Conservation (phyloP, 768 basidiomycete genomes). For the Cystobasidium tubakii region DNA sequence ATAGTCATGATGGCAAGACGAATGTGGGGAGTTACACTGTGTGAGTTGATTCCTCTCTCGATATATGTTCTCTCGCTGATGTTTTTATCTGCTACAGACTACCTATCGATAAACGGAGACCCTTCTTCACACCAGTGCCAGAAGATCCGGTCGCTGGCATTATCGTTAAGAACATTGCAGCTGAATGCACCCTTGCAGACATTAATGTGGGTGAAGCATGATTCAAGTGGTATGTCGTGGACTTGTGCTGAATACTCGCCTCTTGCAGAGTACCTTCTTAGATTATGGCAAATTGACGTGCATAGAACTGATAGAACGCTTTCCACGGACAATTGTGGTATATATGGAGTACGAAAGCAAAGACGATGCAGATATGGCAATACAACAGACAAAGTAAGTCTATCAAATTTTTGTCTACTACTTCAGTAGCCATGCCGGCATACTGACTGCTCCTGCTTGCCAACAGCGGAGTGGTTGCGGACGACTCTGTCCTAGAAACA, state of each 20-base stretch:
- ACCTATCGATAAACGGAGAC: constrained; percentile 19
- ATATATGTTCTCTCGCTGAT: not conserved
- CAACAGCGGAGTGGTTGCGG: constrained; percentile 17
- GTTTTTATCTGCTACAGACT: not conserved
- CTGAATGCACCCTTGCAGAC: constrained; percentile 1
- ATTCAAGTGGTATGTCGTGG: too few species aligned
- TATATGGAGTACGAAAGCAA: constrained; percentile 13
- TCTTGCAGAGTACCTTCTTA: constrained; percentile 1
- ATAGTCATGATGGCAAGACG: constrained; percentile 8
- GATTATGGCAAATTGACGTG: constrained; percentile 20
- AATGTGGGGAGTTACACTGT: constrained; percentile 3
- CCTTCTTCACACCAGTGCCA: constrained; percentile 29
- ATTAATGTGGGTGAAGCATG: constrained; percentile 17
- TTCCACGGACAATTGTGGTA: not conserved
- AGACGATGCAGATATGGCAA: constrained; percentile 7
- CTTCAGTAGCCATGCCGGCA: not conserved
- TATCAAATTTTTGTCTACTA: not conserved
- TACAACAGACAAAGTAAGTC: constrained; percentile 26
- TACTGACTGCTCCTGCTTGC: not conserved
- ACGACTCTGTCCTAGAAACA: not conserved
- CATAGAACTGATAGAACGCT: constrained; percentile 22
- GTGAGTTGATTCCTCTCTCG: not conserved
- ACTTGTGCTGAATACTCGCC: too few species aligned
- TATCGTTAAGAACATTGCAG: not conserved
- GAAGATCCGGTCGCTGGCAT: constrained; percentile 5